Evolutionary conservation across 2,329 filamentous ascomycete genomes (phyloP).

Genomic region (Aspergillus alliaceus): DNA sequence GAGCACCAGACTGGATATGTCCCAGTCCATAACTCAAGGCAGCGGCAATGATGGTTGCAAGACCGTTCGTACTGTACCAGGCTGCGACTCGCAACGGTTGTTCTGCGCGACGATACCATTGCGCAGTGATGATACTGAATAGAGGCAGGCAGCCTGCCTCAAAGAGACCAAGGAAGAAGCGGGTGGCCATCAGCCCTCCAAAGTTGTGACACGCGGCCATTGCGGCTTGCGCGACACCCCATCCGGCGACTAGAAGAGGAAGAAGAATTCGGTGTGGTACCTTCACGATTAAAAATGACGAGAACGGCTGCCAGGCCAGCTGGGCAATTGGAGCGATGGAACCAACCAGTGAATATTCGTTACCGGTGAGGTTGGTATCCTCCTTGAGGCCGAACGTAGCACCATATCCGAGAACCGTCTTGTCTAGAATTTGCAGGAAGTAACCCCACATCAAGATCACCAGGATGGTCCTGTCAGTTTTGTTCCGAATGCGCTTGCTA

Average conservation of each 20-base stretch:
- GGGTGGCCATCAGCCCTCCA: conserved; percentile 46
- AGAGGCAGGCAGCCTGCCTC: conserved; percentile 53
- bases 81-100: conserved; percentile 63
- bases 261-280: conserved; percentile 61
- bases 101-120: conserved; percentile 54
- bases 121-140: conserved; percentile 46
- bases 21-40: conserved; percentile 58
- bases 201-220: conserved; percentile 52
- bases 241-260: conserved; percentile 50
- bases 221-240: conserved; percentile 49
- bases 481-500: conserved; percentile 58
- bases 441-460: conserved; percentile 47
- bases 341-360: conserved; percentile 58
- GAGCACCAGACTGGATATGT: conserved; percentile 48
- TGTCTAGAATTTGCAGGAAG: conserved; percentile 57
- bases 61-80: conserved; percentile 66
- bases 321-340: conserved; percentile 62
- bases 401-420: conserved; percentile 57
- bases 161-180: conserved; percentile 55
- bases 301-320: conserved; percentile 62
- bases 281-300: conserved; percentile 60
- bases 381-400: conserved; percentile 56
- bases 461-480: conserved; percentile 63
- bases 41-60: conserved; percentile 58
- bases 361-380: conserved; percentile 53